Conservation (phyloP, 352 stramenopile species). For the Discostella stelligera region DNA sequence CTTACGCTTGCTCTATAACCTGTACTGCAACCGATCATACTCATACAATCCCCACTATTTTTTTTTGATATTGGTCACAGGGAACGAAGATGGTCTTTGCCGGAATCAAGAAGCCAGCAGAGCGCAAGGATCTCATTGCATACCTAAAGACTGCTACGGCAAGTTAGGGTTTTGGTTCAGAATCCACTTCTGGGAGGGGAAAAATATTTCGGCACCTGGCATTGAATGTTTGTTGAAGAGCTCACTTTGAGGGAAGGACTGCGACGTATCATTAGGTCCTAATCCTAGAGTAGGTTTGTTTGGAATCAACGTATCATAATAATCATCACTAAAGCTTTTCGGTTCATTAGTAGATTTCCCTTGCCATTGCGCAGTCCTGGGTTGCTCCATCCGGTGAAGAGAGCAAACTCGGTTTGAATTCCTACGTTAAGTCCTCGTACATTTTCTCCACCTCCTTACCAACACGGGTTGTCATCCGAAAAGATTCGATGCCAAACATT, state of each 20-base stretch:
- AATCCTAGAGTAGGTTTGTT: background rate
- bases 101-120: constrained; percentile 96
- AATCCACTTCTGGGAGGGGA: background rate
- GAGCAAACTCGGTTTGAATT: background rate
- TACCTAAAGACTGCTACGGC: constrained; percentile 92
- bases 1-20: background rate
- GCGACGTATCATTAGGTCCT: background rate
- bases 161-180: constrained; percentile 36
- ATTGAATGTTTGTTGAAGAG: background rate
- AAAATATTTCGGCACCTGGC: background rate
- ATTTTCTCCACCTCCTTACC: no score
- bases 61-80: constrained; percentile 47
- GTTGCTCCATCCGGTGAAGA: background rate
- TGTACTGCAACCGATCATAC: no score
- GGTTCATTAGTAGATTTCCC: background rate
- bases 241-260: background rate
- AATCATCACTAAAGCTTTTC: background rate
- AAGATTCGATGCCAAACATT: no score
- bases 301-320: background rate
- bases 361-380: background rate
- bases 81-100: constrained; percentile 99
- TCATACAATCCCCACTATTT: no score
- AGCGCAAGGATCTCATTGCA: constrained; percentile 97
- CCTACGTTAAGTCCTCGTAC: background rate
- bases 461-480: no score